Conservation (phyloP, 2,329 filamentous ascomycete species). For the Colletotrichum ledebouriae region DNA sequence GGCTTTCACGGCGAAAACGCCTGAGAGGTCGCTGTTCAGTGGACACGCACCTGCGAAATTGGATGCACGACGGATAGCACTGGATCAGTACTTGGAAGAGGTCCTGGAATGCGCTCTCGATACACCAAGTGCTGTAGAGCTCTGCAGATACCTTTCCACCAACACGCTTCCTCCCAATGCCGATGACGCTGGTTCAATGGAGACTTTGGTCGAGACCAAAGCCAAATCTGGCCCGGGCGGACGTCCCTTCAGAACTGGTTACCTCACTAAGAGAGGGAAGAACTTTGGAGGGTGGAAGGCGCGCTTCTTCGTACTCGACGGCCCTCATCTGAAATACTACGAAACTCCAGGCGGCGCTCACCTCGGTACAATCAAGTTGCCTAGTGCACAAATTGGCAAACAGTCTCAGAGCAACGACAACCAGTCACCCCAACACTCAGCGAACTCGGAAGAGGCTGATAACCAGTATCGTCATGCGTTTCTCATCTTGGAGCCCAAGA, state of each 20-base stretch:
- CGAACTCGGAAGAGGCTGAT: slow-evolving; percentile 79
- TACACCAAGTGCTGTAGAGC: slow-evolving; percentile 79
- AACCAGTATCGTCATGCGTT: slow-evolving; percentile 98
- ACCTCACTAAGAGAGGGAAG: slow-evolving; percentile 96
- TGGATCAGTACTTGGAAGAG: slow-evolving; percentile 88
- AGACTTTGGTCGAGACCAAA: slow-evolving; percentile 51
- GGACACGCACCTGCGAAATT: slow-evolving; percentile 95
- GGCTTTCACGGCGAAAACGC: slow-evolving; percentile 81
- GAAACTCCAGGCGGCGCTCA: slow-evolving; percentile 92
- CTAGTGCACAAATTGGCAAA: slow-evolving; percentile 92
- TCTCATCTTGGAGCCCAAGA: slow-evolving; percentile 93
- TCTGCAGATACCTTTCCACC: slow-evolving; percentile 89
- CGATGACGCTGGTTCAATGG: slow-evolving; percentile 63
- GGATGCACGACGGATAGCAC: slow-evolving; percentile 83
- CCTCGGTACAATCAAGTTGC: slow-evolving; percentile 92
- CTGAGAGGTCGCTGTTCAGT: slow-evolving; percentile 87
- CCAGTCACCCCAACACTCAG: slow-evolving; percentile 70
- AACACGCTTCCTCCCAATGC: slow-evolving; percentile 73
- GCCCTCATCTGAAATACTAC: slow-evolving; percentile 84
- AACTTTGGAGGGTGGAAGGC: slow-evolving; percentile 99
- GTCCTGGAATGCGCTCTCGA: slow-evolving; percentile 87
- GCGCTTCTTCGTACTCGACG: slow-evolving; percentile 72
- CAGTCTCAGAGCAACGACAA: slow-evolving; percentile 78
- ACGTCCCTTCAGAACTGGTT: slow-evolving; percentile 83
- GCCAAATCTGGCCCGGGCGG: slow-evolving; percentile 70